Evolutionary conservation across 2,329 filamentous ascomycete genomes (phyloP).

Genomic region (Pyrenophora seminiperda): DNA sequence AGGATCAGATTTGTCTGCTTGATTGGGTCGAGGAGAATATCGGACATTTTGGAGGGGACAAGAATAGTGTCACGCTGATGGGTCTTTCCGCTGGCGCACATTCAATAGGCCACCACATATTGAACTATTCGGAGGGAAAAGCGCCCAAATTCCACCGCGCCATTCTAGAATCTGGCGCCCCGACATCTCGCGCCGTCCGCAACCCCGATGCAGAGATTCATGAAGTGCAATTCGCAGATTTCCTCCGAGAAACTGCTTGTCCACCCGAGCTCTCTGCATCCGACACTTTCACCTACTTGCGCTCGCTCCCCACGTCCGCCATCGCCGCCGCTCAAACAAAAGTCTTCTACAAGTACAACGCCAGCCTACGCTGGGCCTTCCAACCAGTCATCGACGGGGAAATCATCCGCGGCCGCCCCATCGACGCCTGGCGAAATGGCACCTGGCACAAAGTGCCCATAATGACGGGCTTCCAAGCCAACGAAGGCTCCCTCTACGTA

Average conservation of each 20-base stretch:
- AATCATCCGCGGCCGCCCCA: slow-evolving; percentile 62
- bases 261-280: slow-evolving; percentile 25
- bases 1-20: slow-evolving; percentile 37
- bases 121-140: slow-evolving; percentile 49
- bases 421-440: slow-evolving; percentile 62
- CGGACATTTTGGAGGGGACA: slow-evolving; percentile 34
- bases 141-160: slow-evolving; percentile 54
- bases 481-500: slow-evolving; percentile 71
- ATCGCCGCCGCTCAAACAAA: slow-evolving; percentile 50
- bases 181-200: slow-evolving; percentile 55
- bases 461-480: slow-evolving; percentile 71
- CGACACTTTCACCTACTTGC: slow-evolving; percentile 51
- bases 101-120: slow-evolving; percentile 68
- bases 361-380: slow-evolving; percentile 62
- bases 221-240: slow-evolving; percentile 53
- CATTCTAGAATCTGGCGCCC: slow-evolving; percentile 54
- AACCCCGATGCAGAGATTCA: slow-evolving; percentile 49
- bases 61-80: slow-evolving; percentile 27
- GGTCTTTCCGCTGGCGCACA: slow-evolving; percentile 33
- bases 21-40: slow-evolving; percentile 55
- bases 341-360: slow-evolving; percentile 55
- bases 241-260: slow-evolving; percentile 47
- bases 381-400: slow-evolving; percentile 71
- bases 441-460: slow-evolving; percentile 64
- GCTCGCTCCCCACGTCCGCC: slow-evolving; percentile 44